These are phyloP conservation scores for Macadamia tetraphylla DNA, from an alignment of 164 flowering plant species.

Conservation along the genomic window DNA sequence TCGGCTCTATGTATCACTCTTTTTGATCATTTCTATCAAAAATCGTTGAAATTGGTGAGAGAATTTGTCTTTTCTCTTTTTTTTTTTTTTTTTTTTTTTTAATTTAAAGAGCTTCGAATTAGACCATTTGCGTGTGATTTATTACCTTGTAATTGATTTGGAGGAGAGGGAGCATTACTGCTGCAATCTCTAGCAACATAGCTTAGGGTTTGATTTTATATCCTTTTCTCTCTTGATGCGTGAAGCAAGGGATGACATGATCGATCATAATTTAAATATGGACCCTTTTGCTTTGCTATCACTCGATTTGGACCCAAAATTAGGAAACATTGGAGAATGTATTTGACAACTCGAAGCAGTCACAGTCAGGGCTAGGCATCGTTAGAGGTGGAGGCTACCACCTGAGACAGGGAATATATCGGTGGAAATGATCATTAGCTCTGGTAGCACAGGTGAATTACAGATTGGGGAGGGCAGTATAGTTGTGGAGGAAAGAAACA, in stretches of 20 bases:
- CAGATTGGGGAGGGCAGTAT: conserved; percentile 5
- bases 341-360: conserved; percentile 44
- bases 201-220: neutral
- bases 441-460: conserved; percentile 1
- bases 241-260: conserved; percentile 22
- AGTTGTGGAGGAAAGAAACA: conserved; percentile 12
- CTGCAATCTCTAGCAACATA: too few species aligned
- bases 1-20: too few species aligned
- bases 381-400: conserved; percentile 23
- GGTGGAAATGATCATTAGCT: neutral
- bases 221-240: too few species aligned
- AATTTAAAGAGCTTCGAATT: too few species aligned
- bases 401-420: conserved; percentile 7
- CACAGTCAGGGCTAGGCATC: conserved; percentile 32
- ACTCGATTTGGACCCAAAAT: neutral
- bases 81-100: too few species aligned
- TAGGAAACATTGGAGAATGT: conserved; percentile 27
- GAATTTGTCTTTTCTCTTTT: too few species aligned
- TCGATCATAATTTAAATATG: conserved; percentile 46
- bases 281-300: conserved; percentile 21
- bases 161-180: too few species aligned
- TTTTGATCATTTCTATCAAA: too few species aligned
- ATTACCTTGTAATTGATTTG: too few species aligned
- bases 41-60: too few species aligned
- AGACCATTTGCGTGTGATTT: too few species aligned